Evolutionary conservation across 1,139 yeast species (phyloP), one percentile per base, ranked within the genome.

Genomic region (Eremothecium gossypii): DNA sequence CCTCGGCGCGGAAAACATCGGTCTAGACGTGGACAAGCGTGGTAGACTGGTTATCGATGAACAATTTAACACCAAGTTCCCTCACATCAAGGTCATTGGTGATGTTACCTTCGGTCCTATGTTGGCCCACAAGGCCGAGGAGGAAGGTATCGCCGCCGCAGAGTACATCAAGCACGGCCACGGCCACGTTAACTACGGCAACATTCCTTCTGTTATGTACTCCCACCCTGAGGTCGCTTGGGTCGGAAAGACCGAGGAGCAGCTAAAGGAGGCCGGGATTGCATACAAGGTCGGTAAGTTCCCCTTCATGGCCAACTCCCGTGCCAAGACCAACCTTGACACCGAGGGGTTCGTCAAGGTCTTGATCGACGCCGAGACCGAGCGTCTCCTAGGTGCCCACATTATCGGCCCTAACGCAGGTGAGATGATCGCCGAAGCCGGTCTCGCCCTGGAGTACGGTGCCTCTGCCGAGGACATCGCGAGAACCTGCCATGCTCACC

Each of bases 101-200:
- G 99, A 93, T 64, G 96, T 82, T 47, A 93, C 98, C 38, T 91
- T 85, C 57, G 98, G 98, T 57, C 93, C 96, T 58, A 93, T 93
- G 99, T 78, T 93, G 70, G 99, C 99, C 50, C 99, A 93, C 77
- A 93, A 93, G 76, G 99, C 99, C 49, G 99, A 93, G 73, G 99
- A 93, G 68, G 99, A 93, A 74, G 99, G 96, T 68, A 82, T 93
- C 58, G 99, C 98, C 46, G 98, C 96, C 50, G 97, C 77, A 50
- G 99, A 93, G 71, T 84, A 77, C 73, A 79, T 93, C 66, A 85
- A 86, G 74, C 69, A 69, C 54, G 98, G 98, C 51, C 85, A 83
- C 64, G 99, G 99, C 47, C 98, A 93, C 64, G 97, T 93, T 55
- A 93, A 93, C 79, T 93, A 93, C 69, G 95, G 82, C 56, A 91